These are phyloP conservation scores for Barbatosphaeria neglecta DNA, from an alignment of 495 filamentous ascomycete species.

Conservation along the genomic window DNA sequence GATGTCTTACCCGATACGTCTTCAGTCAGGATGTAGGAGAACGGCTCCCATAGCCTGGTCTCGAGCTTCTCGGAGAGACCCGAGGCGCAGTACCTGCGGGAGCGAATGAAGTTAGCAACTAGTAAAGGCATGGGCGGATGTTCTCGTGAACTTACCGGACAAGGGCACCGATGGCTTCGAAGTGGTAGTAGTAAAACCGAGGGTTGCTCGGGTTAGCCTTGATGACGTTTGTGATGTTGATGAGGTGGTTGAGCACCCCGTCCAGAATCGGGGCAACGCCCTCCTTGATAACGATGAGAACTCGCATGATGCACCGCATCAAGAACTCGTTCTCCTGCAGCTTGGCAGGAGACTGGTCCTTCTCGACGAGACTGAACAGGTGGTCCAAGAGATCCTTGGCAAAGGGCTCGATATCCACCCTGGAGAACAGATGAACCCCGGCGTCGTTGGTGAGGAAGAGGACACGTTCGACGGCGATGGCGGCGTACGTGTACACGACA, in stretches of 20 bases:
- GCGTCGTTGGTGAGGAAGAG: constrained; percentile 66
- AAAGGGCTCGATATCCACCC: constrained; percentile 59
- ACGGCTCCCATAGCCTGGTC: constrained; percentile 61
- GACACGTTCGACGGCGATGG: constrained; percentile 83
- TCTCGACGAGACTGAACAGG: constrained; percentile 82
- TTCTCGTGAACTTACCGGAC: constrained; percentile 44
- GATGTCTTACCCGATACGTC: constrained; percentile 59
- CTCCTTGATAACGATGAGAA: constrained; percentile 84
- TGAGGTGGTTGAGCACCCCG: constrained; percentile 60
- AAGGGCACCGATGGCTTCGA: constrained; percentile 91
- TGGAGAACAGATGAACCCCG: constrained; percentile 62
- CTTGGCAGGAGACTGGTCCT: constrained; percentile 70
- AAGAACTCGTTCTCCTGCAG: constrained; percentile 98
- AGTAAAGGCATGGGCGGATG: background rate
- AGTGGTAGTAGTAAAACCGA: constrained; percentile 96
- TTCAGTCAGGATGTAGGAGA: constrained; percentile 60
- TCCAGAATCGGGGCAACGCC: constrained; percentile 58
- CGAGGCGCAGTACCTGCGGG: constrained; percentile 51
- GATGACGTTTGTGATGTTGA: constrained; percentile 80
- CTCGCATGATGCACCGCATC: constrained; percentile 96
- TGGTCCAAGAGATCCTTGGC: constrained; percentile 81
- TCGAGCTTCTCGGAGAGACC: constrained; percentile 63
- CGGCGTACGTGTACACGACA: constrained; percentile 93
- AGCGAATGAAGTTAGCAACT: constrained; percentile 6
- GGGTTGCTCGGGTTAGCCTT: constrained; percentile 92